phyloP scores from a whole-genome alignment of 495 filamentous ascomycete species.

The Hypomontagnella submonticulosa region DNA sequence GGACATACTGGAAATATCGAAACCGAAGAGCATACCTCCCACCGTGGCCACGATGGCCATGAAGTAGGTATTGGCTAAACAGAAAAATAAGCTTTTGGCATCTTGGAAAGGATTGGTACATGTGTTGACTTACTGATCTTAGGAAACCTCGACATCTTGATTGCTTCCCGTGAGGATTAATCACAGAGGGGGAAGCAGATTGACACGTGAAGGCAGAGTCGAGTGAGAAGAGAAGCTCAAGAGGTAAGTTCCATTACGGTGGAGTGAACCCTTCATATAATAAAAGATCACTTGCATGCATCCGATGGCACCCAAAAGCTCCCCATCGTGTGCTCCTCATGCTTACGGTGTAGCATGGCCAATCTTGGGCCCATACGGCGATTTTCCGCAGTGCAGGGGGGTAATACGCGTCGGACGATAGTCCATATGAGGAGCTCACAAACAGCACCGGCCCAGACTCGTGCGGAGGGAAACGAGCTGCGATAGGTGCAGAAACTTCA shows the following conservation, averaged over 20 bases:
- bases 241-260: slow-evolving; percentile 10
- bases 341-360: slow-evolving; percentile 30
- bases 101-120: not conserved
- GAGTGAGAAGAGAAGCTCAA: slow-evolving; percentile 15
- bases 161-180: slow-evolving; percentile 20
- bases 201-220: slow-evolving; percentile 22
- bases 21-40: slow-evolving; percentile 71
- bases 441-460: slow-evolving; percentile 16
- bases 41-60: slow-evolving; percentile 70
- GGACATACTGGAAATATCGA: slow-evolving; percentile 76
- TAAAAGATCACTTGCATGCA: slow-evolving; percentile 37
- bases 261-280: slow-evolving; percentile 44
- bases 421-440: slow-evolving; percentile 31
- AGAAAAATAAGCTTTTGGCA: slow-evolving; percentile 38
- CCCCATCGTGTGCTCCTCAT: slow-evolving; percentile 10
- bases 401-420: slow-evolving; percentile 26
- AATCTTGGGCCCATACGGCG: slow-evolving; percentile 39
- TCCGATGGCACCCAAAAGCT: slow-evolving; percentile 34
- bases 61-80: slow-evolving; percentile 65
- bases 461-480: slow-evolving; percentile 26
- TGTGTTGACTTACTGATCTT: slow-evolving; percentile 47
- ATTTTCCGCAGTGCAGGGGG: slow-evolving; percentile 32
- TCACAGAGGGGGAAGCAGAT: slow-evolving; percentile 14
- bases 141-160: slow-evolving; percentile 47
- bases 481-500: slow-evolving; percentile 48